Base-by-base conservation (phyloP, 306 rosid species). In the Coriaria nepalensis region DNA sequence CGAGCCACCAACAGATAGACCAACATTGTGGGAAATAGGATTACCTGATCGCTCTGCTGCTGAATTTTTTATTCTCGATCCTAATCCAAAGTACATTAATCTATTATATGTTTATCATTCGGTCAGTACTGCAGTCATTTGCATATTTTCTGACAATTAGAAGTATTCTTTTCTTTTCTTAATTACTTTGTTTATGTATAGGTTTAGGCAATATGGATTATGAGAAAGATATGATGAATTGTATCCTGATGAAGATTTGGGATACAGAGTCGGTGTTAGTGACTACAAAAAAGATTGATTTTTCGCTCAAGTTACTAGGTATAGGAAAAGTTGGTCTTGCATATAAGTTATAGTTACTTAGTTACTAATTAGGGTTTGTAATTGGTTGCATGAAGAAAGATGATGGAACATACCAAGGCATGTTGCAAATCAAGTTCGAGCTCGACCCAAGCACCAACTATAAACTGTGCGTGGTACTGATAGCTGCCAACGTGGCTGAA, bases 21-120 rank as follows among this genome's bases (percentile, higher is more conserved):
- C 82, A n/a, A 90, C 95, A 14, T 45, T 84, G 47, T 90, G 97
- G 97, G 97, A 90, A 73, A 90, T 90, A 49, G 97, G 95, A 60
- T 62, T 75, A 29, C 97, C 97, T 6, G 90, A 84, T 69, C 92
- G 95, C 35, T 68, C 92, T 3, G 95, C 95, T 57, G 93, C 92
- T 5, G 95, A 84, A 58, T 84, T 84, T 61, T 84, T 62, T 67
- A 78, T 84, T 71, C 97, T 95, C 13, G 95, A 84, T 59, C 95
- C 97, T 4, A 71, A 84, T 56, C 82, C 87, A 8, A 74, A 70
- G 45, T 69, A 84, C 51, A 51, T 84, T 46, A 90, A 90, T 72
- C 76, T 52, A 58, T 77, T 90, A 39, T 84, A 65, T 59, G 59
- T 77, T 52, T 65, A 84, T 60, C 97, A 90, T 77, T 93, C 97